Percentiles rank a stretch among this genome's conserved stretches.
Conservation (phyloP, 139 green algal species). For the Chlorella ohadii region DNA sequence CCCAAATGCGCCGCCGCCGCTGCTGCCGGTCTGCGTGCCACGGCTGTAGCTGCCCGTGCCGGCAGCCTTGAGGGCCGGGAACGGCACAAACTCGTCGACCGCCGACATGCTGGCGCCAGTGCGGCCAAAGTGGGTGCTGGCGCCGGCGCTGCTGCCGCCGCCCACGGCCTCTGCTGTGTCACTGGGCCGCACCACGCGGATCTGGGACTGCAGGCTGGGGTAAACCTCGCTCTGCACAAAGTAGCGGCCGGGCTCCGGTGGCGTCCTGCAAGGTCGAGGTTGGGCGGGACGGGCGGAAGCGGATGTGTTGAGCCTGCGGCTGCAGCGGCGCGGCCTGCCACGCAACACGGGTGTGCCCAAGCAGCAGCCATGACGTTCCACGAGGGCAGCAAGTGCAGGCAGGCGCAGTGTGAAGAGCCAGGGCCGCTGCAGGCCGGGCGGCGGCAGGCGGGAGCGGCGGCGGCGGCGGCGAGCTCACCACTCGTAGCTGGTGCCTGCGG, state of each 20-base stretch:
- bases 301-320: not conserved
- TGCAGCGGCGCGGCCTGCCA: too few relatives aligned
- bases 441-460: not conserved
- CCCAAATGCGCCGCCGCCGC: too few relatives aligned
- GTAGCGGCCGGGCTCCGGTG: slow-evolving; percentile 9
- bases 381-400: too few relatives aligned
- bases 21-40: slow-evolving; percentile 1
- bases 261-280: slow-evolving; percentile 1
- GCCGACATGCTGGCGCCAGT: not conserved
- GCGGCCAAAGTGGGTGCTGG: not conserved
- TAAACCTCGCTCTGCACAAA: slow-evolving; percentile 31
- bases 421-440: too few relatives aligned
- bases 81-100: slow-evolving; percentile 10
- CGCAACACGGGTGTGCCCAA: not conserved
- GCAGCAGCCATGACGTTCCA: too few relatives aligned
- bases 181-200: not conserved
- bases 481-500: slow-evolving; percentile 17
- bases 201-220: not conserved
- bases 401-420: not conserved
- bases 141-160: not conserved
- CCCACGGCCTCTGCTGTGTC: not conserved
- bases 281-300: not conserved
- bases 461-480: slow-evolving; percentile 14
- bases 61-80: not conserved
- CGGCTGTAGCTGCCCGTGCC: not conserved